Base-by-base conservation (phyloP, 495 filamentous ascomycete genomes). In the Penicillium nucicola region DNA sequence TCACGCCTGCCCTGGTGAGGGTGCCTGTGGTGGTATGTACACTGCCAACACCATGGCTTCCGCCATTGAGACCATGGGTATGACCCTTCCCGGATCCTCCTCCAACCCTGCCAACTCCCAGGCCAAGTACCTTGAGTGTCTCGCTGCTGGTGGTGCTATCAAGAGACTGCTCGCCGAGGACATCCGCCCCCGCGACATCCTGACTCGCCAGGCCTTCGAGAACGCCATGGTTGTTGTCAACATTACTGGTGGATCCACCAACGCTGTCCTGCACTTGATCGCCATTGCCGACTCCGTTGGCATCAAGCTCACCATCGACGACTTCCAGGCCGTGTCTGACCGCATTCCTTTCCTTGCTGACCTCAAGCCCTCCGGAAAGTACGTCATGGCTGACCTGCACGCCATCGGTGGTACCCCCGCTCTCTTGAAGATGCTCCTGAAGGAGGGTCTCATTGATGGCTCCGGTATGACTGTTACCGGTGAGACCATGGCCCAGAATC, bases 11-110 rank as follows among this genome's bases (percentile, higher is more conserved):
- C 92, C 92, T 34, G 93, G 93, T 38, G 78, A 85, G 52, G 93
- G 93, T 52, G 93, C 95, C 15, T 98, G 93, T 64, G 93, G 93
- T 62, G 93, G 93, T 52, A 98, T 98, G 93, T 98, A 98, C 76
- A 98, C 93, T 14, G 93, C 93, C 46, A 98, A 98, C 78, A 98
- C 93, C 42, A 95, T 98, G 91, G 93, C 93, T 38, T 86, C 86
- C 5, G 92, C 92, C n/a, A 95, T 97, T 55, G 93, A 98, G 72
- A 82, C 85, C 31, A 90, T 98, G 81, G 93, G 93, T 46, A 92
- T 98, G 87, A 89, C 90, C 4, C 80, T 98, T 23, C 89, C 93
- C 11, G 93, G 95, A 5, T 96, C 90, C 22, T 96, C 90, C 13
- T 92, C 90, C 56, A 91, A 88, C 69, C 90, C 92, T 17, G 93